phyloP scores from a whole-genome alignment of 257 asterid species.

The Nicotiana otophora region DNA sequence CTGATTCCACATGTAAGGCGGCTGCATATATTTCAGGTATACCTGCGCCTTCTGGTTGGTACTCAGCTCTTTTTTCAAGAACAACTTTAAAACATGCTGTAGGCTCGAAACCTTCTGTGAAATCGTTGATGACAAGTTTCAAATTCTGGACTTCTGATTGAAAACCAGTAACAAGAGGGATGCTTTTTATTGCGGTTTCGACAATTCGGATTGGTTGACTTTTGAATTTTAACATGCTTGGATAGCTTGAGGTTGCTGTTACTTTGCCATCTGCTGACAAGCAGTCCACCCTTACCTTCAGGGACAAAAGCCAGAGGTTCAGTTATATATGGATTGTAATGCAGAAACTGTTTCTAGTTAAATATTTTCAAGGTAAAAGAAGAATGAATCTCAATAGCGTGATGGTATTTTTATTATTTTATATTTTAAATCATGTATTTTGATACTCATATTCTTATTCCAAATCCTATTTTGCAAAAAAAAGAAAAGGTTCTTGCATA shows the following conservation, averaged over 20 bases:
- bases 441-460: no score
- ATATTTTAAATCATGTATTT: no score
- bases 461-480: background rate
- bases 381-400: no score
- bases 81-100: slow-evolving; percentile 34
- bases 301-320: background rate
- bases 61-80: slow-evolving; percentile 51
- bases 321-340: background rate
- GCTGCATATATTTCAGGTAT: slow-evolving; percentile 54
- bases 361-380: no score
- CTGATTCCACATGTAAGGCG: slow-evolving; percentile 32
- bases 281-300: slow-evolving; percentile 51
- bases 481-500: no score
- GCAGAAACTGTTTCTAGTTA: no score
- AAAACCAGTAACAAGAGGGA: slow-evolving; percentile 48
- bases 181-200: slow-evolving; percentile 31
- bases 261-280: slow-evolving; percentile 35
- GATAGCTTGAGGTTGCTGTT: slow-evolving; percentile 35
- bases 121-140: slow-evolving; percentile 26
- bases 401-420: no score
- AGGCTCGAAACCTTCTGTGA: slow-evolving; percentile 34
- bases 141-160: slow-evolving; percentile 48
- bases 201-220: slow-evolving; percentile 33
- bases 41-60: slow-evolving; percentile 34
- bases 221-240: slow-evolving; percentile 51